phyloP scores from a whole-genome alignment of 108 stramenopile genomes.

The Conticribra guillardii region DNA sequence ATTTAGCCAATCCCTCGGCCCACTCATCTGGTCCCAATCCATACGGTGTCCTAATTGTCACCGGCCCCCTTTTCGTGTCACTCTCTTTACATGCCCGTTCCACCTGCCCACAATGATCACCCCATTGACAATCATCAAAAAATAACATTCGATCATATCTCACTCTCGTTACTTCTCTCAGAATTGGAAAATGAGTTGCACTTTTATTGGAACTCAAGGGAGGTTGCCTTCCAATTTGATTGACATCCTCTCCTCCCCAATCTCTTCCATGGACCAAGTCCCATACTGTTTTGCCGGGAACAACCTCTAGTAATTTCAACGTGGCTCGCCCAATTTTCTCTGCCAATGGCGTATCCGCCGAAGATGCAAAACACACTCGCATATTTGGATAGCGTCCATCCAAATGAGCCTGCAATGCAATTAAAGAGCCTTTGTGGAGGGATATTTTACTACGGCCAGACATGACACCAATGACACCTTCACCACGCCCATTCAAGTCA shows the following conservation, averaged over 20 bases:
- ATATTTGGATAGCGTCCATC: conserved; percentile 71
- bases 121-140: conserved; percentile 93
- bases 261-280: conserved; percentile 73
- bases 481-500: conserved; percentile 73
- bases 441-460: conserved; percentile 70
- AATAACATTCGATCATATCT: conserved; percentile 92
- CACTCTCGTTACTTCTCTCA: conserved; percentile 80
- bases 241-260: conserved; percentile 79
- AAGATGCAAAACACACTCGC: conserved; percentile 79
- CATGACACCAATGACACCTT: conserved; percentile 81
- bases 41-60: conserved; percentile 67
- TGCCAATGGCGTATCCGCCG: conserved; percentile 86
- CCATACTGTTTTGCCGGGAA: conserved; percentile 85
- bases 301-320: conserved; percentile 76
- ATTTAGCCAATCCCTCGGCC: conserved; percentile 65
- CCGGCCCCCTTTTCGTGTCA: conserved; percentile 57
- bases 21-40: conserved; percentile 71
- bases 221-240: conserved; percentile 89
- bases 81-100: conserved; percentile 65
- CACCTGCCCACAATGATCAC: conserved; percentile 89
- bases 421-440: conserved; percentile 71
- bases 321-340: conserved; percentile 77
- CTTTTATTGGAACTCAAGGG: conserved; percentile 80
- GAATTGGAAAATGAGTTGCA: conserved; percentile 85
- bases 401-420: conserved; percentile 75